A percentile compares a stretch with the other conserved stretches of the same genome.
Conservation (phyloP, 2,329 filamentous ascomycete genomes). For the Hypoxylon sp. region DNA sequence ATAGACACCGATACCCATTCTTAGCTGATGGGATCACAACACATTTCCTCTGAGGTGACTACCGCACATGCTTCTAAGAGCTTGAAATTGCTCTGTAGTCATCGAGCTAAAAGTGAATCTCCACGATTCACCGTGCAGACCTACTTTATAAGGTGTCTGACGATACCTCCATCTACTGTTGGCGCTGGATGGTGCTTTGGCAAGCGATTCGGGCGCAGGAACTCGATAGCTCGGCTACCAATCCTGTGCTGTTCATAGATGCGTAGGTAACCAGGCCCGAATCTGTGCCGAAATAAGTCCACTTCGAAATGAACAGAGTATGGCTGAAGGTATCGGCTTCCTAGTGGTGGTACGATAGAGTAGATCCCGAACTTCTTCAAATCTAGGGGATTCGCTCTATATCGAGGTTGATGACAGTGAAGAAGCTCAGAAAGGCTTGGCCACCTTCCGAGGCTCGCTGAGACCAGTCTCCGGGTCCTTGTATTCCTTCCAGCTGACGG, state of each 20-base stretch:
- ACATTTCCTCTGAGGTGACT: neutral
- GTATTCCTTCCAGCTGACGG: constrained; percentile 96
- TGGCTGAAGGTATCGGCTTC: neutral
- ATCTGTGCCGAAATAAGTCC: neutral
- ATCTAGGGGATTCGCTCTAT: neutral
- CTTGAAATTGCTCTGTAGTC: neutral
- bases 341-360: neutral
- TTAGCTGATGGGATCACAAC: neutral
- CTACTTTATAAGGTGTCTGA: neutral
- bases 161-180: neutral
- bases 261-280: neutral
- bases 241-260: neutral
- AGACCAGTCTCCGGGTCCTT: constrained; percentile 83
- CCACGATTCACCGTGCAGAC: neutral
- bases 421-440: constrained; percentile 82
- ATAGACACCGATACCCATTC: neutral
- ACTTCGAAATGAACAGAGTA: neutral
- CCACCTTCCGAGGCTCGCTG: constrained; percentile 89
- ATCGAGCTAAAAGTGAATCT: neutral
- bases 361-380: neutral
- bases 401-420: neutral
- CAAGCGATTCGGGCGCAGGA: neutral
- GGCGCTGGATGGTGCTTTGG: neutral
- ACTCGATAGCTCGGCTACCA: neutral
- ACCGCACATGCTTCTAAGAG: neutral